Base-by-base conservation (phyloP, 1,284 basidiomycete genomes). In the Cryptococcus maquisensis region DNA sequence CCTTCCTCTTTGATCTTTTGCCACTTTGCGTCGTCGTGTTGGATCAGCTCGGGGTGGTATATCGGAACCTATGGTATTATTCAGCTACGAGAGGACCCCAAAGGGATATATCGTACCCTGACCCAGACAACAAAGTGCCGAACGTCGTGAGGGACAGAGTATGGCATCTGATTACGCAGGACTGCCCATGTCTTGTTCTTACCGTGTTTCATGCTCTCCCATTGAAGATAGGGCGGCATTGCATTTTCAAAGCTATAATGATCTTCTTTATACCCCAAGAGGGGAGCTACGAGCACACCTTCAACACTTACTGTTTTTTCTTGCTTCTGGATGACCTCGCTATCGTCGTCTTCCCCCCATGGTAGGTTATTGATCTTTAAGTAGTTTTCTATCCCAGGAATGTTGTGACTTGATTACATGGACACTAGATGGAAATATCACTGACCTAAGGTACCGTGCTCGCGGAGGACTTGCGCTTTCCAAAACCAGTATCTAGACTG, bases 161-260 rank as follows among this genome's bases (percentile, higher is more conserved):
- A 76, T 24, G 74, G 74, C 74, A 73, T 75, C 57, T 76, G 73
- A 51, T 76, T 76, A 3, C 65, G 64, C 18, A 76, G 54, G 2
- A 75, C 65, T 2, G 69, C 72, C 46, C 68, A 74, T 45, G 28
- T 32, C 28, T 32, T 32, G 5, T 68, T 65, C 4, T 61, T 57
- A 4, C 18, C n/a, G 44, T 74, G 69, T 7, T 74, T 51, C 5
- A 64, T 63, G 5, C 15, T 8, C 18, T 8, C 7, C 37, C 36
- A 38, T 3, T 20, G 16, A 21, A 16, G 40, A 36, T 32, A 16
- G 10, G 21, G 41, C 32, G 26, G 43, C n/a, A 32, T 35, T 56
- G 49, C 37, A 20, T 13, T 8, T 55, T 45, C 28, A n/a, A n/a
- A n/a, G 28, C 28, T 32, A 1, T 32, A 32, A 32, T 7, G 10